Evolutionary conservation across 345 rosid genomes (phyloP).

Genomic region (Lenwebbia sp.): DNA sequence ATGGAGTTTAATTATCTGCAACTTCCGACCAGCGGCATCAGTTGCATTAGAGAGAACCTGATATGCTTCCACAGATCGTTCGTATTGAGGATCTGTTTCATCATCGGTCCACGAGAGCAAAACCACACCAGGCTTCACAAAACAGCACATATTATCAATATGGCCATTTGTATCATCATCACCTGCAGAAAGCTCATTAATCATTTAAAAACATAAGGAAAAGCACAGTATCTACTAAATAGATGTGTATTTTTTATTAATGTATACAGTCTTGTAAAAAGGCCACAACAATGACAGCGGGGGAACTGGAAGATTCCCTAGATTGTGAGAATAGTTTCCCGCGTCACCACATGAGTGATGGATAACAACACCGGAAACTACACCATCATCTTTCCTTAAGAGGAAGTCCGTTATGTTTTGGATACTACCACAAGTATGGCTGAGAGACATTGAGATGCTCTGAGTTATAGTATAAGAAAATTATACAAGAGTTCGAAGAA

Average conservation of each 20-base stretch:
- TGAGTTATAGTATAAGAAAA: background rate
- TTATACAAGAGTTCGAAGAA: background rate
- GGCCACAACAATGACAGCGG: background rate
- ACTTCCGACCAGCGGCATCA: slow-evolving; percentile 66
- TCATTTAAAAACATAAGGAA: background rate
- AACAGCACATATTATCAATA: slow-evolving; percentile 94
- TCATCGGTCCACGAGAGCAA: slow-evolving; percentile 77
- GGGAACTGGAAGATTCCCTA: background rate
- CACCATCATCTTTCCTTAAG: background rate
- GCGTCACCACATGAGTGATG: background rate
- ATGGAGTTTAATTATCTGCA: slow-evolving; percentile 64
- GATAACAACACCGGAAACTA: background rate
- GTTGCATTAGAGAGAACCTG: slow-evolving; percentile 41
- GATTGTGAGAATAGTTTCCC: background rate
- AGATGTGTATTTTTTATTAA: background rate
- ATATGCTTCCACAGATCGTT: slow-evolving; percentile 57
- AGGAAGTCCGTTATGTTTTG: background rate
- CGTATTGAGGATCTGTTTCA: slow-evolving; percentile 59
- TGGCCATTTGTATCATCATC: slow-evolving; percentile 99
- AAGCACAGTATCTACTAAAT: background rate
- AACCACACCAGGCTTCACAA: slow-evolving; percentile 80
- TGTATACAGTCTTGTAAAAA: background rate
- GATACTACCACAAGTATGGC: background rate
- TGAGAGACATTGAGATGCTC: background rate
- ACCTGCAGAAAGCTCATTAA: slow-evolving; percentile 30